Conservation (phyloP, 2,329 filamentous ascomycete genomes). For the Colletotrichum tropicale region DNA sequence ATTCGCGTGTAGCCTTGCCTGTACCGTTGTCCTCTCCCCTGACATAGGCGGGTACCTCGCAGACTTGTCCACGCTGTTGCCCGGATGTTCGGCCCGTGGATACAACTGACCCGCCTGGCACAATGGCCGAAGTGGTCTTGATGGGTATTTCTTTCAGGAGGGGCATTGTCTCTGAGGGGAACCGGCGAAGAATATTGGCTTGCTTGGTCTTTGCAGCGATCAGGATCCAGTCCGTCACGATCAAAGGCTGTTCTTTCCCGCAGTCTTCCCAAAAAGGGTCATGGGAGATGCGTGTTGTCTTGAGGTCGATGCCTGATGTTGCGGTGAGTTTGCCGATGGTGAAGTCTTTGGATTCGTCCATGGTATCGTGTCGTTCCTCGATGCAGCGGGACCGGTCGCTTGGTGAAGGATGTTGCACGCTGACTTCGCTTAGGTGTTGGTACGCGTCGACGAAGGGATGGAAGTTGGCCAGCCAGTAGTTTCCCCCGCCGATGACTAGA, state of each 20-base stretch:
- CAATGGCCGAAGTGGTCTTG: slow-evolving; percentile 30
- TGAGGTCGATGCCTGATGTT: slow-evolving; percentile 45
- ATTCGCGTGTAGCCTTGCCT: slow-evolving; percentile 46
- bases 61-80: slow-evolving; percentile 43
- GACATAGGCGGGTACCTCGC: slow-evolving; percentile 48
- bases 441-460: slow-evolving; percentile 46
- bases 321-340: slow-evolving; percentile 39
- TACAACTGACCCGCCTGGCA: slow-evolving; percentile 38
- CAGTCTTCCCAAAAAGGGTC: slow-evolving; percentile 49
- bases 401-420: slow-evolving; percentile 45
- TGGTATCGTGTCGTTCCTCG: slow-evolving; percentile 39
- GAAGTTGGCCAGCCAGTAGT: slow-evolving; percentile 48
- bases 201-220: slow-evolving; percentile 36
- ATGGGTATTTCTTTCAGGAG: slow-evolving; percentile 35
- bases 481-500: slow-evolving; percentile 38
- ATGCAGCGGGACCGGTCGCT: slow-evolving; percentile 41
- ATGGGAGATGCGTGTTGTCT: slow-evolving; percentile 47
- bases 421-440: slow-evolving; percentile 27
- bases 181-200: slow-evolving; percentile 46
- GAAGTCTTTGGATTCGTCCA: slow-evolving; percentile 32
- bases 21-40: slow-evolving; percentile 43
- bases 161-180: slow-evolving; percentile 38
- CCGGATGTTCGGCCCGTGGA: slow-evolving; percentile 49
- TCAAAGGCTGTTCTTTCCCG: slow-evolving; percentile 41
- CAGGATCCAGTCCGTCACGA: slow-evolving; percentile 50